These are phyloP conservation scores for Mycena maculata DNA, from an alignment of 768 basidiomycete genomes.

Conservation along the genomic window DNA sequence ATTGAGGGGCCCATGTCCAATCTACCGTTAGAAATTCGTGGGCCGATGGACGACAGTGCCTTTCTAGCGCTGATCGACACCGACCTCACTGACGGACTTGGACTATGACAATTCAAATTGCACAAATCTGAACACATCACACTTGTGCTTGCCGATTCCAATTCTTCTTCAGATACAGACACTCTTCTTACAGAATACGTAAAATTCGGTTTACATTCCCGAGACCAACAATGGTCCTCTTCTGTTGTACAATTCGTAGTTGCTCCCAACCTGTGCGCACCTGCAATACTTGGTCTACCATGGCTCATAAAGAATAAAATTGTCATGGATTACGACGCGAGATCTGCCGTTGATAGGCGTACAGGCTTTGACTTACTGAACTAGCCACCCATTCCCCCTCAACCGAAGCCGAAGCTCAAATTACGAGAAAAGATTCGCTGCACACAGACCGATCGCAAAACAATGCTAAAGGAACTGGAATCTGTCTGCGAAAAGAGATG, in stretches of 20 bases:
- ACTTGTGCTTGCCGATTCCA: background rate
- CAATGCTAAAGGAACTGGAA: background rate
- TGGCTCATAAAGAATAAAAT: background rate
- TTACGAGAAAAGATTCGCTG: background rate
- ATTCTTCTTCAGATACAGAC: background rate
- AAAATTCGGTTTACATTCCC: background rate
- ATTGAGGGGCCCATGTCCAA: conserved; percentile 5
- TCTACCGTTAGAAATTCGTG: background rate
- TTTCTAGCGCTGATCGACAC: conserved; percentile 14
- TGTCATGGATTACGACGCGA: background rate
- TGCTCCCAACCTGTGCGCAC: background rate
- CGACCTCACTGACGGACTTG: background rate
- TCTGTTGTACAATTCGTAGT: background rate
- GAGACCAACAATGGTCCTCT: background rate
- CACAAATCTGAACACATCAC: conserved; percentile 2
- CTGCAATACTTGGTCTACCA: background rate
- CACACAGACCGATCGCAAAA: background rate
- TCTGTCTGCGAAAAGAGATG: background rate
- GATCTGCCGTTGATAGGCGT: background rate
- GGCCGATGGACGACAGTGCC: conserved; percentile 18
- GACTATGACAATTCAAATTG: background rate
- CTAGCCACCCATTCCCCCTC: background rate
- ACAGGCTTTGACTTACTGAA: background rate
- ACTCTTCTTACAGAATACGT: background rate
- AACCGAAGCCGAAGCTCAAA: background rate